phyloP scores from a whole-genome alignment of 331 rosid genomes.

The Pyrus hybrid region DNA sequence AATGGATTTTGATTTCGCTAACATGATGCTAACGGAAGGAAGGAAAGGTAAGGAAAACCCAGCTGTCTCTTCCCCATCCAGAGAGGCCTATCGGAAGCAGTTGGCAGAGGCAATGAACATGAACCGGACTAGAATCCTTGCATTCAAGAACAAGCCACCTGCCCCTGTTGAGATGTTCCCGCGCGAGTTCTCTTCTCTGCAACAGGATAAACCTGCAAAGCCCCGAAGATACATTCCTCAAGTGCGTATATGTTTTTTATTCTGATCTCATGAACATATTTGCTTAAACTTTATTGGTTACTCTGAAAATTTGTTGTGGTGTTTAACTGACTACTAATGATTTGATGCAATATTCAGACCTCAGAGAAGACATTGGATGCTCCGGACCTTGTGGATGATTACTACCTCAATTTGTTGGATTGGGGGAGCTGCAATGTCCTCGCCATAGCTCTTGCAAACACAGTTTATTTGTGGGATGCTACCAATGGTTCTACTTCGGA shows the following conservation, averaged over 20 bases:
- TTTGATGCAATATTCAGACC: slow-evolving; percentile 31
- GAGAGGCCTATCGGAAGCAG: slow-evolving; percentile 51
- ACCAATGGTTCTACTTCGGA: slow-evolving; percentile 51
- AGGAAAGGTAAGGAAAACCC: slow-evolving; percentile 52
- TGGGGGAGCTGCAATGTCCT: slow-evolving; percentile 72
- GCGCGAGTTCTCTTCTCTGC: slow-evolving; percentile 23
- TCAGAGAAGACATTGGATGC: slow-evolving; percentile 85
- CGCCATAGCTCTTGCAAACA: slow-evolving; percentile 60
- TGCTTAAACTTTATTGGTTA: background rate
- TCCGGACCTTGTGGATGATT: slow-evolving; percentile 77
- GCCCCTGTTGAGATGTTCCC: slow-evolving; percentile 45
- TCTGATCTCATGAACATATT: background rate
- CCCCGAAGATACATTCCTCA: slow-evolving; percentile 58
- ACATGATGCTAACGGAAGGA: slow-evolving; percentile 51
- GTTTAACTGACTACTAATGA: slow-evolving; percentile 4
- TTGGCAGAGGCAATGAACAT: slow-evolving; percentile 60
- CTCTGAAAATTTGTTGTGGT: background rate
- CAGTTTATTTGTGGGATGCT: slow-evolving; percentile 81
- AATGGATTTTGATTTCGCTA: slow-evolving; percentile 57
- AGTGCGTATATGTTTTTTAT: slow-evolving; percentile 19
- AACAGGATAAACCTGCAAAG: slow-evolving; percentile 27
- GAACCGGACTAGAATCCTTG: slow-evolving; percentile 60
- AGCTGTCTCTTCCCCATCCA: slow-evolving; percentile 39
- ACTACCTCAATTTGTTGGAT: slow-evolving; percentile 70
- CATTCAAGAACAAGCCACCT: slow-evolving; percentile 76